Conservation (phyloP, 169 alveolate genomes). For the Cryptosporidium meleagridis region DNA sequence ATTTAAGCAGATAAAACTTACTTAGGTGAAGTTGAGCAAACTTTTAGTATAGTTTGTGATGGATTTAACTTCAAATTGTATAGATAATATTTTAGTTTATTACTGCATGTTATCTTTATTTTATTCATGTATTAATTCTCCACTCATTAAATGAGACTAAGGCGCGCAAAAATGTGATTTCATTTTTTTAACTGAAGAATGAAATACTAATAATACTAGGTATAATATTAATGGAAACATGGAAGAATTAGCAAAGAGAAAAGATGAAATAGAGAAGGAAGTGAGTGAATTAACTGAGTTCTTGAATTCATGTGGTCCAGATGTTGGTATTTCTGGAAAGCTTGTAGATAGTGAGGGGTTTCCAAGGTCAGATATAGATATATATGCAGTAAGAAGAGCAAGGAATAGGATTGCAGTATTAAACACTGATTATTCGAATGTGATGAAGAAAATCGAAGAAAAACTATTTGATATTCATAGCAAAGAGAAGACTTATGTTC, state of each 20-base stretch:
- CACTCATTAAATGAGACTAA: not conserved
- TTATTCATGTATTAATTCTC: no score
- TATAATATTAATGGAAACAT: not conserved
- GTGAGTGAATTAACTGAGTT: slow-evolving; percentile 39
- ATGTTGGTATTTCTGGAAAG: slow-evolving; percentile 46
- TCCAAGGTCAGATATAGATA: slow-evolving; percentile 70
- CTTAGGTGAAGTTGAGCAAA: not conserved
- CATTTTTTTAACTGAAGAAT: not conserved
- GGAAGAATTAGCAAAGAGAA: slow-evolving; percentile 54
- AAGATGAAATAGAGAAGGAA: slow-evolving; percentile 46
- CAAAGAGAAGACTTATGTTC: slow-evolving; percentile 27
- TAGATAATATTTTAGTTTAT: no score
- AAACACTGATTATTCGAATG: slow-evolving; percentile 42
- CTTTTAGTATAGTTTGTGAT: no score
- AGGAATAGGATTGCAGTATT: slow-evolving; percentile 61
- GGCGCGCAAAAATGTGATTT: not conserved
- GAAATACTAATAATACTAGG: not conserved
- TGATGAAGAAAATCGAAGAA: slow-evolving; percentile 55
- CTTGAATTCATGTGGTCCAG: slow-evolving; percentile 62
- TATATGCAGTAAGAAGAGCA: slow-evolving; percentile 62
- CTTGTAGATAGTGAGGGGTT: slow-evolving; percentile 71
- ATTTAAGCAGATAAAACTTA: not conserved
- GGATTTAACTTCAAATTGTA: no score
- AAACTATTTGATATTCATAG: slow-evolving; percentile 45
- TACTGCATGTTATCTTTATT: no score